Percentiles rank a stretch among this genome's conserved stretches.
Evolutionary conservation across 2,329 filamentous ascomycete genomes (phyloP).

Genomic region (Bisporella sp.): DNA sequence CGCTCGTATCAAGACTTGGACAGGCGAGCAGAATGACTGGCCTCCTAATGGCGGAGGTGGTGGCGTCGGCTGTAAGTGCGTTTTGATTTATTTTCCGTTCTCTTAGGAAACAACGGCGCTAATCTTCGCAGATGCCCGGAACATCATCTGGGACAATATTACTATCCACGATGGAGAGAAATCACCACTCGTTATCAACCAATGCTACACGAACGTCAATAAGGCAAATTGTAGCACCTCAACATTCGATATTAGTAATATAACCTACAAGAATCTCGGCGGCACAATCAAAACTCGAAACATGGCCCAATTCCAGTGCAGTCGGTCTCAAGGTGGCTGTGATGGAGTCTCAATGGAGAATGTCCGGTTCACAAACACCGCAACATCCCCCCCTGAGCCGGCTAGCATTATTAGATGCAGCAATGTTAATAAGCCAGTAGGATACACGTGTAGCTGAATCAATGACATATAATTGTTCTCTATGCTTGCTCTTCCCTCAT

Average conservation of each 20-base stretch:
- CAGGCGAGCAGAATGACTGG: constrained; percentile 40
- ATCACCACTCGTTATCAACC: not conserved
- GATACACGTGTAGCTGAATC: no score
- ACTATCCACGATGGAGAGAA: not conserved
- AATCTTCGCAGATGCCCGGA: not conserved
- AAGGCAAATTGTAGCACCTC: constrained; percentile 31
- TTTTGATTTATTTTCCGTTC: not conserved
- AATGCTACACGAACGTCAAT: not conserved
- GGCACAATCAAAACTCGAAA: not conserved
- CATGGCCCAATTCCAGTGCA: not conserved
- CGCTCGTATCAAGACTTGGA: constrained; percentile 54
- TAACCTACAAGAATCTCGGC: constrained; percentile 9
- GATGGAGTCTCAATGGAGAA: no score
- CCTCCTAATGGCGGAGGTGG: constrained; percentile 53
- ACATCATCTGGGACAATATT: constrained; percentile 3
- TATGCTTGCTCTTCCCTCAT: no score
- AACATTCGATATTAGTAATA: constrained; percentile 30
- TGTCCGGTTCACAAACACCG: no score
- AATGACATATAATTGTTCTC: no score
- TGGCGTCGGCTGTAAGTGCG: constrained; percentile 35
- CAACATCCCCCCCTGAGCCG: no score
- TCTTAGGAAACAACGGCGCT: not conserved
- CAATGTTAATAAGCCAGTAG: no score
- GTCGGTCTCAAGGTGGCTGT: not conserved
- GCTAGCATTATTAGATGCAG: no score